Percentiles rank a stretch among this genome's conserved stretches.
phyloP scores from a whole-genome alignment of 306 rosid genomes.

The Phaseolus lunatus region DNA sequence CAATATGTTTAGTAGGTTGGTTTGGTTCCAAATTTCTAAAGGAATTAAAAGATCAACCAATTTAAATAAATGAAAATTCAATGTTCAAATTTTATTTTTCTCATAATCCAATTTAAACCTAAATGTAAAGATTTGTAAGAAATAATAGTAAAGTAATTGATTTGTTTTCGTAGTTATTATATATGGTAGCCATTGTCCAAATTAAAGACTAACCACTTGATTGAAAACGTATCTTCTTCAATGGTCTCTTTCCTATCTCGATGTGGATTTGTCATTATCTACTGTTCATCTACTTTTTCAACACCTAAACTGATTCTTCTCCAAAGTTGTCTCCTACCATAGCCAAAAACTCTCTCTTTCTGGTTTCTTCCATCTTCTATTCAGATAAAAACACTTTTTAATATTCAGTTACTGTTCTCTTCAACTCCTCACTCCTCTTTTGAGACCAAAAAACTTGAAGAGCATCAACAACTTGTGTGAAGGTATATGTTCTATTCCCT shows the following conservation, averaged over 20 bases:
- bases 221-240: constrained; percentile 4
- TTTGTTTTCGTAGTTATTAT: background rate
- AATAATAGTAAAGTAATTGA: background rate
- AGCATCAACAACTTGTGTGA: background rate
- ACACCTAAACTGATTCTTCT: constrained; percentile 19
- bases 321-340: constrained; percentile 7
- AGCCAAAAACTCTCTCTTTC: background rate
- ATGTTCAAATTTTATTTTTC: no score
- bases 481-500: constrained; percentile 24
- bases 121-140: background rate
- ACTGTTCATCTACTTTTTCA: constrained; percentile 27
- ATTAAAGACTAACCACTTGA: constrained; percentile 33
- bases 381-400: background rate
- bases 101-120: no score
- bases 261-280: background rate
- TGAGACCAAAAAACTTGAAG: background rate
- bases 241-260: constrained; percentile 4
- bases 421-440: background rate
- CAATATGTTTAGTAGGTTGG: no score
- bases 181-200: background rate
- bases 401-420: background rate
- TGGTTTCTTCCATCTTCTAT: background rate
- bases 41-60: no score
- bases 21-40: no score
- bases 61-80: no score